Conservation (phyloP, 805 yeast genomes). For the Schizosaccharomyces octosporus region DNA sequence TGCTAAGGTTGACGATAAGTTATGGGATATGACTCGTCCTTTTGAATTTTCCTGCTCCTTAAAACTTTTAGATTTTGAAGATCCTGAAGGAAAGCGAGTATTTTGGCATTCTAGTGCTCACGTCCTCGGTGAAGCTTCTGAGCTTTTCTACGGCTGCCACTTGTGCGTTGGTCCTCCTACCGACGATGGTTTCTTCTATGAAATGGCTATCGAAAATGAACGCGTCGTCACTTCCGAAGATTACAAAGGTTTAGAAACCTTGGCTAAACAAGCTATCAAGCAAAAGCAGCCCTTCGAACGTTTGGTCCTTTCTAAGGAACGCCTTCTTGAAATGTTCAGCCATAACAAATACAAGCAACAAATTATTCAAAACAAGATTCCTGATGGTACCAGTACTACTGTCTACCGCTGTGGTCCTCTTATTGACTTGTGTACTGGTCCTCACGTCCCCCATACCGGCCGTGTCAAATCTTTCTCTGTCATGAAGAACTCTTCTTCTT, state of each 20-base stretch:
- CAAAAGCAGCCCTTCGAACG: constrained; percentile 91
- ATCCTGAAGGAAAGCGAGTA: constrained; percentile 81
- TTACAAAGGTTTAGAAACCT: constrained; percentile 60
- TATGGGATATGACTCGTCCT: constrained; percentile 93
- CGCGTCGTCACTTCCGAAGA: constrained; percentile 58
- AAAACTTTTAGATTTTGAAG: constrained; percentile 72
- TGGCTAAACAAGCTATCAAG: constrained; percentile 72
- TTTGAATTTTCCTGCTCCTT: constrained; percentile 44
- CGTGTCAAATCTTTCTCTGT: constrained; percentile 83
- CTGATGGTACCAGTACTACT: constrained; percentile 87
- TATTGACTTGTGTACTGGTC: constrained; percentile 92
- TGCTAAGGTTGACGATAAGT: constrained; percentile 65
- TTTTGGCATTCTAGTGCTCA: constrained; percentile 99
- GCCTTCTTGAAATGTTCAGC: constrained; percentile 72
- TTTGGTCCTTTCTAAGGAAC: constrained; percentile 74
- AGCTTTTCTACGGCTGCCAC: constrained; percentile 86
- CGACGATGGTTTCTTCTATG: constrained; percentile 91
- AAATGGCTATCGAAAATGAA: constrained; percentile 59
- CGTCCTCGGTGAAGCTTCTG: constrained; percentile 93
- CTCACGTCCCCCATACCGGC: constrained; percentile 94
- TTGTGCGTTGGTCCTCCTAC: constrained; percentile 91
- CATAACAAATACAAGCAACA: constrained; percentile 91
- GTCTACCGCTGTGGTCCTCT: constrained; percentile 95
- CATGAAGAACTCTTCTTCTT: constrained; percentile 84
- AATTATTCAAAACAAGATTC: constrained; percentile 64